Conservation (phyloP, 2,329 filamentous ascomycete genomes). For the Ophiostoma sp. region DNA sequence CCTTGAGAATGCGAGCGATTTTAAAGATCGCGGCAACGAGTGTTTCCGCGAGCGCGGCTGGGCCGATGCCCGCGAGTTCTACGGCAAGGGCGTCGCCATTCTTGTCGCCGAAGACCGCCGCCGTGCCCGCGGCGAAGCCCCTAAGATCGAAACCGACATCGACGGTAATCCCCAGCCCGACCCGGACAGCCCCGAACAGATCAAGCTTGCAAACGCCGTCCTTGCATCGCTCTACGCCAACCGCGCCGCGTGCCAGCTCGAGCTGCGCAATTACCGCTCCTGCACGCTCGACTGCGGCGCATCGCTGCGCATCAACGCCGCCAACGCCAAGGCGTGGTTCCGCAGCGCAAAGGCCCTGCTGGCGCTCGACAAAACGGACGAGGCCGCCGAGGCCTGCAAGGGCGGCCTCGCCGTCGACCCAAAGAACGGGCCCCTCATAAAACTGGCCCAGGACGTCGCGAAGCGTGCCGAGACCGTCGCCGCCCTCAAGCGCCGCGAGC, state of each 20-base stretch:
- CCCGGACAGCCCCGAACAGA: slow-evolving; percentile 53
- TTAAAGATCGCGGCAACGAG: slow-evolving; percentile 91
- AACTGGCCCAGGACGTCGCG: slow-evolving; percentile 51
- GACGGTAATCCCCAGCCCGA: slow-evolving; percentile 28
- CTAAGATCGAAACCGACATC: slow-evolving; percentile 19
- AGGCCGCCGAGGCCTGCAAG: slow-evolving; percentile 74
- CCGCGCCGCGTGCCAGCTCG: slow-evolving; percentile 82
- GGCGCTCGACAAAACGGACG: slow-evolving; percentile 67
- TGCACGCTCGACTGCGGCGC: slow-evolving; percentile 80
- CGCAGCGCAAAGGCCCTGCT: slow-evolving; percentile 74
- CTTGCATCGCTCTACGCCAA: slow-evolving; percentile 79
- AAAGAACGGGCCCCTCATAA: slow-evolving; percentile 60
- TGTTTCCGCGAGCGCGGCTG: slow-evolving; percentile 68
- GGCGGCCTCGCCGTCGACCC: slow-evolving; percentile 69
- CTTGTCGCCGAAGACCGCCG: slow-evolving; percentile 59
- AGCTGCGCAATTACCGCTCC: slow-evolving; percentile 80
- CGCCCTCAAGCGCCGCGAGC: slow-evolving; percentile 49
- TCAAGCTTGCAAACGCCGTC: slow-evolving; percentile 54
- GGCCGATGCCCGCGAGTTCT: slow-evolving; percentile 84
- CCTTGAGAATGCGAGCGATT: slow-evolving; percentile 73
- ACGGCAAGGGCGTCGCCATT: slow-evolving; percentile 75
- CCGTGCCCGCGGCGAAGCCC: slow-evolving; percentile 38
- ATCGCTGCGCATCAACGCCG: slow-evolving; percentile 70
- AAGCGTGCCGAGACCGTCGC: slow-evolving; percentile 52
- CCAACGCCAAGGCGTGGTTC: slow-evolving; percentile 87